Evolutionary conservation across 768 basidiomycete species (phyloP).

Genomic region (Phaeotremella fagi): DNA sequence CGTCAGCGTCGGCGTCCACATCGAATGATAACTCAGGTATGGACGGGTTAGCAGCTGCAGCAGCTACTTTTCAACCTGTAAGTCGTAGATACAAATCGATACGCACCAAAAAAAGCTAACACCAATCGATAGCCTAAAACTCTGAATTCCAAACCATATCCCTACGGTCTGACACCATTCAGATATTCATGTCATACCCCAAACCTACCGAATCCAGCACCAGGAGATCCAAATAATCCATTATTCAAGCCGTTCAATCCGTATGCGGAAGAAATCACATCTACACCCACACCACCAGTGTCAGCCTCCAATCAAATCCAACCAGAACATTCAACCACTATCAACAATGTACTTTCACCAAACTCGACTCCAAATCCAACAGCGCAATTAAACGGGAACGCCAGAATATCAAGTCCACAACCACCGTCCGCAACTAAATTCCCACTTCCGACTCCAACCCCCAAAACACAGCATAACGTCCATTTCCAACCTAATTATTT

Average conservation of each 20-base stretch:
- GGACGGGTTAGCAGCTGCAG: constrained; percentile 9
- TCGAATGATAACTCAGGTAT: too few species aligned
- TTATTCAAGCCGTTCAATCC: constrained; percentile 31
- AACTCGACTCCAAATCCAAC: not conserved
- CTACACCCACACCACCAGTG: constrained; percentile 22
- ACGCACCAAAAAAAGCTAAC: not conserved
- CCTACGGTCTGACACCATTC: constrained; percentile 36
- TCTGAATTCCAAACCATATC: constrained; percentile 12
- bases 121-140: not conserved
- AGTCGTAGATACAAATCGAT: constrained; percentile 1
- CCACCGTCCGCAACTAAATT: not conserved
- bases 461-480: too few species aligned
- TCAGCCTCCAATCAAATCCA: constrained; percentile 47
- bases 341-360: not conserved
- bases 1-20: too few species aligned
- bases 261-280: not conserved
- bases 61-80: constrained; percentile 1
- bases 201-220: constrained; percentile 23
- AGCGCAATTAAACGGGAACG: not conserved
- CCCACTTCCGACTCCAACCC: not conserved
- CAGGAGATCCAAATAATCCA: constrained; percentile 31
- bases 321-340: constrained; percentile 37
- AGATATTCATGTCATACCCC: constrained; percentile 34
- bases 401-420: not conserved
- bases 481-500: too few species aligned